Evolutionary conservation across 2,329 filamentous ascomycete species (phyloP), one percentile per base, ranked within the genome.

Genomic region (Paraphoma sp.): DNA sequence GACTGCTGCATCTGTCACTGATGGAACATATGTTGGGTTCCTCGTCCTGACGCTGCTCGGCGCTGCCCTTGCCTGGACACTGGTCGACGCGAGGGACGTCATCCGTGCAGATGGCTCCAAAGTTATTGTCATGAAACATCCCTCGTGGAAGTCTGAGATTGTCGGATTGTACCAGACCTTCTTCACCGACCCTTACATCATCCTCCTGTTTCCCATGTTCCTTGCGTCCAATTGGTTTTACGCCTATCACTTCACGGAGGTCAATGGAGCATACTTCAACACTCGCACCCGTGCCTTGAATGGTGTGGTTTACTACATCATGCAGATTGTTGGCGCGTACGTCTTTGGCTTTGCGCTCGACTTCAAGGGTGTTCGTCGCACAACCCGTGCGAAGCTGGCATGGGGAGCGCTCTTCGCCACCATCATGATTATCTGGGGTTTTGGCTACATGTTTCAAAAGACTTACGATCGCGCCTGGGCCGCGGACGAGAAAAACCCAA

Each of bases 71-170:
- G 86, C 90, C 30, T 86, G 91, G 70, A 80, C 83, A 41, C 84
- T 96, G 4, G 87, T 87, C 68, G 87, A 95, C 68, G 90, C 90
- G 38, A 85, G 85, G 65, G 84, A 87, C 53, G 85, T 97, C 60
- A 80, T 91, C 63, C 91, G 93, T 59, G 81, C 84, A 38, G 92
- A 97, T 72, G 91, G 92, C 56, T 89, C 89, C 55, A 80, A 87
- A 56, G 87, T 96, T 71, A 92, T 96, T 60, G 78, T 93, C 60
- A 96, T 94, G 90, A 94, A 95, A 81, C 91, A 96, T 77, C 93
- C 93, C 3, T 91, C 90, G 49, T 96, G 91, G 90, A 86, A 86
- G 70, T 88, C 90, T 3, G 93, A 97, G 78, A 77, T 96, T 59
- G 62, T 84, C 16, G 93, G 93, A 53, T 85, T 97, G 2, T 89